Evolutionary conservation across 2,329 filamentous ascomycete genomes (phyloP).

Genomic region (Aureobasidium melanogenum): DNA sequence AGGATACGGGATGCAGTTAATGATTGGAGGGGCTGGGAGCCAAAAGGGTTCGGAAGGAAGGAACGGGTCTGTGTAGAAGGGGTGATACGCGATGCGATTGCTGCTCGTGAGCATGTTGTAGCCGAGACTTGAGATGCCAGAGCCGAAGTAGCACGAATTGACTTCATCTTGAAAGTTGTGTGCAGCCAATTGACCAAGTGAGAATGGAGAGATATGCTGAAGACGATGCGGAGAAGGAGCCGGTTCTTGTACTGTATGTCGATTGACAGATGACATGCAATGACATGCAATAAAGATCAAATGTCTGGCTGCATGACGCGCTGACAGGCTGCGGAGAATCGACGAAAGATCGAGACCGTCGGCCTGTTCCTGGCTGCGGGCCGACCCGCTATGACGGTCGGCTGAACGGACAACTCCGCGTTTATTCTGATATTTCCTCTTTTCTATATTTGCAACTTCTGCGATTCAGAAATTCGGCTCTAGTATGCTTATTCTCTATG

Average conservation of each 20-base stretch:
- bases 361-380: neutral
- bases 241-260: neutral
- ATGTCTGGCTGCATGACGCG: neutral
- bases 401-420: too few species aligned
- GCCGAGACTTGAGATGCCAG: neutral
- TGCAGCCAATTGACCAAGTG: neutral
- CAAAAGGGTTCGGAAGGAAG: constrained; percentile 39
- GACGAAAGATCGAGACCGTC: neutral
- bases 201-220: neutral
- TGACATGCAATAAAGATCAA: neutral
- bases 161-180: constrained; percentile 18
- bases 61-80: constrained; percentile 24
- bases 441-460: too few species aligned
- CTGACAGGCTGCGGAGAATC: neutral
- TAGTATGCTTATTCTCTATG: too few species aligned
- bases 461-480: too few species aligned
- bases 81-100: neutral
- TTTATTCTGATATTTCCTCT: too few species aligned
- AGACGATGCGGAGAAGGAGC: neutral
- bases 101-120: constrained; percentile 1
- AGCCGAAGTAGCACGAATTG: constrained; percentile 19
- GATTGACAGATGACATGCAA: neutral
- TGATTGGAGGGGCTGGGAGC: constrained; percentile 51
- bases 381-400: too few species aligned
- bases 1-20: constrained; percentile 68